Conservation (phyloP, 2,329 filamentous ascomycete genomes). For the Fusarium sp. region DNA sequence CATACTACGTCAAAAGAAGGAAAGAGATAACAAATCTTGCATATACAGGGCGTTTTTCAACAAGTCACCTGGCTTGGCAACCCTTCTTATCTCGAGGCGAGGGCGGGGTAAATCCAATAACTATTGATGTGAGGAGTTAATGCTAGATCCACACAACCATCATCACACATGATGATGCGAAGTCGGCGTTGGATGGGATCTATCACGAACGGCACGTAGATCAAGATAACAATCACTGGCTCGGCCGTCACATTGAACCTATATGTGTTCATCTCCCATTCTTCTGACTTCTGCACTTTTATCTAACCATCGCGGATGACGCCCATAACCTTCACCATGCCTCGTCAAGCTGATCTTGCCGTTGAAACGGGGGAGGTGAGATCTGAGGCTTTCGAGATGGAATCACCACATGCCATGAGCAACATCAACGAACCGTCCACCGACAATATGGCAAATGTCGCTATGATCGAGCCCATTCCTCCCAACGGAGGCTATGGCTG, state of each 20-base stretch:
- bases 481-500: neutral
- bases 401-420: neutral
- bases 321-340: neutral
- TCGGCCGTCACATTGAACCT: no score
- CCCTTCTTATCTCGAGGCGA: neutral
- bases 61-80: neutral
- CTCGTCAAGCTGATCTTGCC: neutral
- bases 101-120: neutral
- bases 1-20: neutral
- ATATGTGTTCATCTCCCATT: no score
- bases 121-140: neutral
- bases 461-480: neutral
- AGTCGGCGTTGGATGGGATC: neutral
- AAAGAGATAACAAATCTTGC: neutral
- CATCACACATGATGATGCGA: neutral
- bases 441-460: neutral
- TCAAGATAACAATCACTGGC: neutral
- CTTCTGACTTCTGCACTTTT: neutral
- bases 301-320: neutral
- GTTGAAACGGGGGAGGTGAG: neutral
- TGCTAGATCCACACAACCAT: neutral
- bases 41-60: neutral
- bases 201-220: neutral
- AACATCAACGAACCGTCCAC: neutral
- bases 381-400: neutral